Base-by-base conservation (phyloP, 768 basidiomycete genomes). In the Megacollybia marginata region DNA sequence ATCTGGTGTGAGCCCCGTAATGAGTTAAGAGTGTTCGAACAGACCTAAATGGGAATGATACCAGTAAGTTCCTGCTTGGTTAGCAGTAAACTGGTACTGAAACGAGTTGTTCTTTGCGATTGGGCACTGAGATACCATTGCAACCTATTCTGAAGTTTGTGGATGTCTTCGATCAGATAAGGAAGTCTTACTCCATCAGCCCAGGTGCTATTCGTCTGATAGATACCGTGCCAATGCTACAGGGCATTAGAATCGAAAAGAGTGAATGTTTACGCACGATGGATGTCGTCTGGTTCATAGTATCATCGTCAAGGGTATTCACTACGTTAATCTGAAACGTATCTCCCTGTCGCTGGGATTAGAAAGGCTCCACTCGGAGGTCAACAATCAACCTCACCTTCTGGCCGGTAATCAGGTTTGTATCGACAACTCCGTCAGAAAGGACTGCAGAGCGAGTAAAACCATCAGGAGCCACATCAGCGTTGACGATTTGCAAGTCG, bases 151-250 rank as follows among this genome's bases (percentile, higher is more conserved):
- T 59, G 68, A 68, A 28, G 23, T 28, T 28, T 28, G 6, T 1
- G 61, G 63, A 40, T 66, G 15, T 69, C 46, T 69, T 65, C 11
- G 65, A 70, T 33, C 71, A 69, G 67, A 3, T 66, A 56, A n/a
- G 64, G 35, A 64, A 28, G 23, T 28, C 23, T 48, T 0, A 49
- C 28, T 15, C 74, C 74, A 51, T 76, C 64, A 16, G 57, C 62
- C 59, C 61, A 67, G 16, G 36, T 48, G 12, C 67, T 63, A 10
- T 62, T 60, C 15, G 63, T 50, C 53, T 77, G 75, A 51, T 69
- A 72, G 8, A 78, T 33, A 8, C 76, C 76, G 49, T 78, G 76
- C 76, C 76, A 77, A 45, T 72, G 71, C 60, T 61, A 56, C 18
- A 18, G 11, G 38, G 44, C 8, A 13, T 9, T 20, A 28, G 5